These are phyloP conservation scores for Candida qinlingensis DNA, from an alignment of 805 yeast species.

Conservation along the genomic window DNA sequence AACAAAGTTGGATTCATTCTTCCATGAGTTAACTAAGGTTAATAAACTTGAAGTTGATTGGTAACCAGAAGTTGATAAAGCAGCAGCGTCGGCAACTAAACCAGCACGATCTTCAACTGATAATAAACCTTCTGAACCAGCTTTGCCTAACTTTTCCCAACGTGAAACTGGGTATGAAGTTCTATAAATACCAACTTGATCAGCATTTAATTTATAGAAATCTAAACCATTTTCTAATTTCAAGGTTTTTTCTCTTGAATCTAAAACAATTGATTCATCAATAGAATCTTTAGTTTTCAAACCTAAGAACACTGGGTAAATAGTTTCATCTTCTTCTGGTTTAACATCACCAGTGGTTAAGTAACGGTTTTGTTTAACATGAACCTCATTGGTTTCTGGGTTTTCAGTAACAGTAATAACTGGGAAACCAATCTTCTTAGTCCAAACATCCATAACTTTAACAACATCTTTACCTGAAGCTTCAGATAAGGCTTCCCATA, in stretches of 20 bases:
- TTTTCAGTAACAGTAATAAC: conserved; percentile 61
- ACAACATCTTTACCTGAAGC: conserved; percentile 71
- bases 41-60: conserved; percentile 58
- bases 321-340: conserved; percentile 63
- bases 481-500: conserved; percentile 68
- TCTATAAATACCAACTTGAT: conserved; percentile 71
- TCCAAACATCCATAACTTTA: conserved; percentile 75
- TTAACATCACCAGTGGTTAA: conserved; percentile 73
- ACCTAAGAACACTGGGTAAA: conserved; percentile 70
- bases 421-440: conserved; percentile 74
- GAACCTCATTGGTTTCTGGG: conserved; percentile 36
- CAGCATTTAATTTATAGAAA: conserved; percentile 67
- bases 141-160: conserved; percentile 62
- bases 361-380: conserved; percentile 67
- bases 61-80: conserved; percentile 66
- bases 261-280: conserved; percentile 54
- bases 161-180: conserved; percentile 66
- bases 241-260: conserved; percentile 42
- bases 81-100: conserved; percentile 72
- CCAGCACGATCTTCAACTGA: conserved; percentile 77
- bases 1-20: conserved; percentile 52
- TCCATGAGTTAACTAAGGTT: conserved; percentile 55
- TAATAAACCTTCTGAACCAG: conserved; percentile 50
- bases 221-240: conserved; percentile 37
- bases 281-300: conserved; percentile 53